These are phyloP conservation scores for Rhodotorula sp. DNA, from an alignment of 1,284 basidiomycete genomes.

Conservation along the genomic window DNA sequence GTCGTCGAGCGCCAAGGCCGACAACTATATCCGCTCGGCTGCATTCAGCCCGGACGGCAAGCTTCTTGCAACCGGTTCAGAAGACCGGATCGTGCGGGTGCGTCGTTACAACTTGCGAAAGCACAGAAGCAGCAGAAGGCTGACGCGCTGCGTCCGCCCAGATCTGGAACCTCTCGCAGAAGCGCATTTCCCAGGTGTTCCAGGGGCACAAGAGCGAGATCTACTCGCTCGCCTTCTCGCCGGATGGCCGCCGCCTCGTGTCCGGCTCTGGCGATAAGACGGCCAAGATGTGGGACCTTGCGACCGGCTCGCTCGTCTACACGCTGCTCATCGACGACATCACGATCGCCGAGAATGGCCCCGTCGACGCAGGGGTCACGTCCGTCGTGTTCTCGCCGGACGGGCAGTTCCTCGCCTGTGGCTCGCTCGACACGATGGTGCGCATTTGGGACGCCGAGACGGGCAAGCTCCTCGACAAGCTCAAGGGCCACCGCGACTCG, in stretches of 20 bases:
- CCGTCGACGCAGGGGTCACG: constrained; percentile 74
- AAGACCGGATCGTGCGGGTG: constrained; percentile 78
- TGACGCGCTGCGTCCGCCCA: constrained; percentile 44
- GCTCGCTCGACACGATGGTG: constrained; percentile 78
- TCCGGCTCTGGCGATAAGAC: constrained; percentile 87
- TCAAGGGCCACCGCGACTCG: constrained; percentile 78
- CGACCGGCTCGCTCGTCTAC: constrained; percentile 59
- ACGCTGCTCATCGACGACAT: constrained; percentile 56
- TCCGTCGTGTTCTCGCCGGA: constrained; percentile 78
- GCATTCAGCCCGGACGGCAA: constrained; percentile 82
- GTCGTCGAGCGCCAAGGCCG: constrained; percentile 59
- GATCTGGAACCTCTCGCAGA: constrained; percentile 84
- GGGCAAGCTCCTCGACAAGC: constrained; percentile 69
- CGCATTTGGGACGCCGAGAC: constrained; percentile 81
- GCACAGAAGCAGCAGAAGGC: no score
- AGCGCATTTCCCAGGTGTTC: constrained; percentile 70
- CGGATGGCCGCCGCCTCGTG: constrained; percentile 78
- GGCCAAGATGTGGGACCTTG: constrained; percentile 84
- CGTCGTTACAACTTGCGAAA: constrained; percentile 45
- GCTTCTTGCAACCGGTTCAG: constrained; percentile 76
- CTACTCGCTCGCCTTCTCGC: constrained; percentile 83
- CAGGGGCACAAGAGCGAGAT: constrained; percentile 87
- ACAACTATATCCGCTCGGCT: constrained; percentile 79
- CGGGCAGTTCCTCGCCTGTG: constrained; percentile 76
- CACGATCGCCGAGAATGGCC: constrained; percentile 56